Conservation (phyloP, 805 yeast species). For the Suhomyces xylopsoci region DNA sequence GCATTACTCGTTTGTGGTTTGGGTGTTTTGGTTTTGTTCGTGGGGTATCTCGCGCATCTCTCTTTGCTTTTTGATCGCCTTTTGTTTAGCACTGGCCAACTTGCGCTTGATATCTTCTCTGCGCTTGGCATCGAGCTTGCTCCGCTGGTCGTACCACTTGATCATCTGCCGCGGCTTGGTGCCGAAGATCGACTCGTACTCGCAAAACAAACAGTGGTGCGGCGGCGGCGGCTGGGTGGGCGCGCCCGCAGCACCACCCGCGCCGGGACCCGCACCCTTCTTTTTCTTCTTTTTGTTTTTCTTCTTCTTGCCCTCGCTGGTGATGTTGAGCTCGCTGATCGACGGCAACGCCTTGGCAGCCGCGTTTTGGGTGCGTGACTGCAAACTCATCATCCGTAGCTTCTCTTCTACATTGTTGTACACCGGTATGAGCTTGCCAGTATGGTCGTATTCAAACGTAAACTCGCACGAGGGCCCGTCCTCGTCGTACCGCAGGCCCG, state of each 20-base stretch:
- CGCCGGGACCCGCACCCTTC: not conserved
- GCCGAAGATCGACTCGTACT: constrained; percentile 51
- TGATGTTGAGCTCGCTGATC: constrained; percentile 9
- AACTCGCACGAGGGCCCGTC: constrained; percentile 44
- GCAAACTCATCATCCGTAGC: constrained; percentile 31
- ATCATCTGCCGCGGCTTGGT: constrained; percentile 49
- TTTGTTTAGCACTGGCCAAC: constrained; percentile 37
- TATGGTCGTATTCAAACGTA: constrained; percentile 42
- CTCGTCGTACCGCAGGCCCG: constrained; percentile 11
- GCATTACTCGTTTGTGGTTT: no score
- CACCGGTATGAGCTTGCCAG: constrained; percentile 41
- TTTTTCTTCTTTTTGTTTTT: constrained; percentile 24
- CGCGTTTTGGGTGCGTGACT: constrained; percentile 5
- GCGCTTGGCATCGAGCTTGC: constrained; percentile 23
- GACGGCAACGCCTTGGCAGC: constrained; percentile 10
- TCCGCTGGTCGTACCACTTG: constrained; percentile 45
- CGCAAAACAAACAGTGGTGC: constrained; percentile 47
- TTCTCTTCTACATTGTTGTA: constrained; percentile 38
- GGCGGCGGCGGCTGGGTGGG: not conserved
- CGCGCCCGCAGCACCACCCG: not conserved
- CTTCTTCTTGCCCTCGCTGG: constrained; percentile 10
- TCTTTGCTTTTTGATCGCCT: constrained; percentile 23
- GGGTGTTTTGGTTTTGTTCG: not conserved
- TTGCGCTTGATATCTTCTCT: constrained; percentile 35
- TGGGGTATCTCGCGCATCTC: constrained; percentile 7